These are phyloP conservation scores for Limtongozyma cylindracea DNA, from an alignment of 805 yeast species.

Conservation along the genomic window DNA sequence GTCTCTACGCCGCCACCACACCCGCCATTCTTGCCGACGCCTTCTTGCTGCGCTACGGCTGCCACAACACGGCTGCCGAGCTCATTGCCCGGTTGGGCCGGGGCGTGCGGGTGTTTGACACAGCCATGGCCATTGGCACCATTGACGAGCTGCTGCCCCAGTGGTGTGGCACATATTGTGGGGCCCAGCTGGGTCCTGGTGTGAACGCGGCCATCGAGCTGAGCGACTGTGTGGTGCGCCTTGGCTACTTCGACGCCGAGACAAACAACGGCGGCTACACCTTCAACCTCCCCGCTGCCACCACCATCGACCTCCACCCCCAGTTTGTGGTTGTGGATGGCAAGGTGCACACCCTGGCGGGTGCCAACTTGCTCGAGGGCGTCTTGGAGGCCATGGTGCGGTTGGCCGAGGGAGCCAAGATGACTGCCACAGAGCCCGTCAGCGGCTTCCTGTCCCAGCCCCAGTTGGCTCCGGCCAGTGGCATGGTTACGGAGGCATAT, in stretches of 20 bases:
- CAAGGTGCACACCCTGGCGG: slow-evolving; percentile 3
- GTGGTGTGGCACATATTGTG: slow-evolving; percentile 50
- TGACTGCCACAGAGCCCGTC: too few relatives aligned
- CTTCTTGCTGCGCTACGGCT: slow-evolving; percentile 34
- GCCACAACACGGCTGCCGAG: slow-evolving; percentile 15
- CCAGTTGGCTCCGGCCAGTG: too few relatives aligned
- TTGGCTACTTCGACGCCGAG: slow-evolving; percentile 31
- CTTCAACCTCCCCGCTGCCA: slow-evolving; percentile 4
- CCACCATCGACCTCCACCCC: slow-evolving; percentile 12
- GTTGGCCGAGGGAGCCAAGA: too few relatives aligned
- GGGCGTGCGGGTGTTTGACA: slow-evolving; percentile 20
- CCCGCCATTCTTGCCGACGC: slow-evolving; percentile 58
- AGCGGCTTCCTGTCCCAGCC: too few relatives aligned
- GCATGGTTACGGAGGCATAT: too few relatives aligned
- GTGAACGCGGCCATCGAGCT: slow-evolving; percentile 8
- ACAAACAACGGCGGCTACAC: slow-evolving; percentile 7
- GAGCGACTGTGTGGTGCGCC: slow-evolving; percentile 42
- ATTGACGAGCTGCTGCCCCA: slow-evolving; percentile 42
- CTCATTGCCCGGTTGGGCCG: slow-evolving; percentile 19
- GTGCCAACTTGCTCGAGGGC: too few relatives aligned
- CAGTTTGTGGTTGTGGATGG: slow-evolving; percentile 14
- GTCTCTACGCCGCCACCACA: slow-evolving; percentile 20
- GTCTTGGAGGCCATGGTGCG: too few relatives aligned
- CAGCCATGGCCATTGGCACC: slow-evolving; percentile 48
- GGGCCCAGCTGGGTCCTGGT: slow-evolving; percentile 10